Conservation (phyloP, 495 filamentous ascomycete genomes). For the Penicillium macrosclerotiorum region DNA sequence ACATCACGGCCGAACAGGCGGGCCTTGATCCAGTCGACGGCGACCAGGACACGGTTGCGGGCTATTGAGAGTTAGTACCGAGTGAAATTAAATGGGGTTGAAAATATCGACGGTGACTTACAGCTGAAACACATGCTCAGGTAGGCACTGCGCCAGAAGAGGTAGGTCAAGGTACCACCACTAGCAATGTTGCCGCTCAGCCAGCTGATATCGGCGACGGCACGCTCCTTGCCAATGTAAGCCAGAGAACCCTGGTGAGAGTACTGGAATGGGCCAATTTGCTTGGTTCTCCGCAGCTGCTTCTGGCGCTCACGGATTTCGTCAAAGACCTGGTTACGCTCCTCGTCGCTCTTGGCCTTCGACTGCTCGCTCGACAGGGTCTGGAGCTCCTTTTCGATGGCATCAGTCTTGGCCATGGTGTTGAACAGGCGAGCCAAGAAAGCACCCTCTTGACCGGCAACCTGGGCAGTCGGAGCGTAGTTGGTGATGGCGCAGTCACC, state of each 20-base stretch:
- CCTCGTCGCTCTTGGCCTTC: conserved; percentile 56
- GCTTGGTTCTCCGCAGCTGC: conserved; percentile 82
- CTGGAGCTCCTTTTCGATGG: conserved; percentile 69
- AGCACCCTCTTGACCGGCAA: conserved; percentile 91
- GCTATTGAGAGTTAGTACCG: conserved; percentile 44
- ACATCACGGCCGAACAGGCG: conserved; percentile 94
- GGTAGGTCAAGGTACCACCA: conserved; percentile 76
- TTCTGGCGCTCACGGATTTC: conserved; percentile 84
- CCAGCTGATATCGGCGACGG: conserved; percentile 97
- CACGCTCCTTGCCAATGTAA: conserved; percentile 97
- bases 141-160: conserved; percentile 98
- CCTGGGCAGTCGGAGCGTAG: conserved; percentile 97
- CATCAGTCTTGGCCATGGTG: conserved; percentile 89
- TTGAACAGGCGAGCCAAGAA: conserved; percentile 97
- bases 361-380: conserved; percentile 61
- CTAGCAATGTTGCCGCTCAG: conserved; percentile 92
- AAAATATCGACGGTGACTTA: conserved; percentile 42
- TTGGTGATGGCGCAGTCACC: conserved; percentile 92
- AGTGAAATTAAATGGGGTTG: neutral
- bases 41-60: conserved; percentile 88
- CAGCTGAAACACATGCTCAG: conserved; percentile 99
- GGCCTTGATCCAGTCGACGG: conserved; percentile 94
- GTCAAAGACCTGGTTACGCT: conserved; percentile 53
- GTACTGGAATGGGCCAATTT: conserved; percentile 96
- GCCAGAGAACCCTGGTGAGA: conserved; percentile 93